Conservation (phyloP, 345 rosid genomes). For the Corchorus capsularis region DNA sequence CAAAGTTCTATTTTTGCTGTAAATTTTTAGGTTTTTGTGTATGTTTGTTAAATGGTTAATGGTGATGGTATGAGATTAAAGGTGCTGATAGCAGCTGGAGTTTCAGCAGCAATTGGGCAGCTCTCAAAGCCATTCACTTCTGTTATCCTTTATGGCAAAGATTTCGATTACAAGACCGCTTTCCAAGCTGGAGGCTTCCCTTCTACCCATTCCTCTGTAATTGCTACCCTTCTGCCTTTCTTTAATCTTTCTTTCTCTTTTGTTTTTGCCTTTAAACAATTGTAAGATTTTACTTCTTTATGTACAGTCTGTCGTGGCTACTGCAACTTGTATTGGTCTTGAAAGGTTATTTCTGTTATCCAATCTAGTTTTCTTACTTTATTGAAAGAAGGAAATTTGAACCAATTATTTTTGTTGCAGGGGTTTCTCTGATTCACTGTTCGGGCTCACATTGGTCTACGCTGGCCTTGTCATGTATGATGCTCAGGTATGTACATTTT, state of each 20-base stretch:
- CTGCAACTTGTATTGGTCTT: slow-evolving; percentile 82
- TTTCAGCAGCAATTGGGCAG: slow-evolving; percentile 82
- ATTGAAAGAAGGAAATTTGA: neutral
- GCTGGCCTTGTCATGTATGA: slow-evolving; percentile 92
- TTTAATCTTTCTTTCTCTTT: neutral
- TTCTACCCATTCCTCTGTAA: slow-evolving; percentile 85
- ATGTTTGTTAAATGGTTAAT: neutral
- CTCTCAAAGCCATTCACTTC: slow-evolving; percentile 79
- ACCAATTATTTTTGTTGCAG: slow-evolving; percentile 34
- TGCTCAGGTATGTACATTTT: slow-evolving; percentile 57
- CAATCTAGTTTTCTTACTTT: neutral
- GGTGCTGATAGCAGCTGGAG: slow-evolving; percentile 78
- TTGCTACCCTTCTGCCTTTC: neutral
- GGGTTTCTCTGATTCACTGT: slow-evolving; percentile 84
- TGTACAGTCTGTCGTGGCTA: slow-evolving; percentile 71
- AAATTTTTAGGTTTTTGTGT: neutral
- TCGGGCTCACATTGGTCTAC: slow-evolving; percentile 74
- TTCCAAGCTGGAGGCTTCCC: slow-evolving; percentile 92
- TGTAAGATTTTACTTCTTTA: neutral
- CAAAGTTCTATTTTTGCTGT: neutral
- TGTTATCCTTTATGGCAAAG: slow-evolving; percentile 53
- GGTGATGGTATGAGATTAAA: slow-evolving; percentile 14
- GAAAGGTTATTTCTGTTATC: slow-evolving; percentile 55
- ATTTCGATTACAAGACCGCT: slow-evolving; percentile 56
- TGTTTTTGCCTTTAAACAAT: neutral